Percentiles rank a stretch among this genome's conserved stretches.
phyloP scores from a whole-genome alignment of 805 yeast genomes.

The Priceomyces melissophilus region DNA sequence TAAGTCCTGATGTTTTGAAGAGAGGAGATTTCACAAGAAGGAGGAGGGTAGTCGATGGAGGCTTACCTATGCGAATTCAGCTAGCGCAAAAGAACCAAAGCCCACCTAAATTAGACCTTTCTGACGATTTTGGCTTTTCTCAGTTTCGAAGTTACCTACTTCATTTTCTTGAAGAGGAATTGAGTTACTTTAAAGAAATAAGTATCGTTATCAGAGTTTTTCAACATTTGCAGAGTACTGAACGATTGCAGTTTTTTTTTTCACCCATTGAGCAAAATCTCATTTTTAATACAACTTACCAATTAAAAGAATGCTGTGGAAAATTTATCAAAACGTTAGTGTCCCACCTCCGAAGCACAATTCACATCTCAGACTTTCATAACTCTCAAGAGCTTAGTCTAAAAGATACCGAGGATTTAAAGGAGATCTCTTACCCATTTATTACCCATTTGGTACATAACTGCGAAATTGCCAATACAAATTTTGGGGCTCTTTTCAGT shows the following conservation, averaged over 20 bases:
- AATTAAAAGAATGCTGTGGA: slow-evolving; percentile 30
- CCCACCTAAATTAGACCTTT: slow-evolving; percentile 25
- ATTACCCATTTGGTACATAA: slow-evolving; percentile 6
- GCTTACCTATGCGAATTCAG: no score
- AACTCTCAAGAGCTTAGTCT: background rate
- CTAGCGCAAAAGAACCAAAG: no score
- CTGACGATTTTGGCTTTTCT: slow-evolving; percentile 6
- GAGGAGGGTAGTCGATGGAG: no score
- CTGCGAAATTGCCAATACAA: slow-evolving; percentile 5
- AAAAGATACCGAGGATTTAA: slow-evolving; percentile 3
- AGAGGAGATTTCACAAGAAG: no score
- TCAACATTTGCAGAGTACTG: slow-evolving; percentile 25
- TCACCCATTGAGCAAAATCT: slow-evolving; percentile 30
- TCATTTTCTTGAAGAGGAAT: slow-evolving; percentile 31
- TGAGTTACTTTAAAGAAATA: slow-evolving; percentile 26
- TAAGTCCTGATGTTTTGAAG: no score
- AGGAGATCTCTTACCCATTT: background rate
- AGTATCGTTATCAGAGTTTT: slow-evolving; percentile 26
- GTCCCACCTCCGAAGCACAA: slow-evolving; percentile 4
- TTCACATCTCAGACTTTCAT: slow-evolving; percentile 1
- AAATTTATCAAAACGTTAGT: slow-evolving; percentile 8
- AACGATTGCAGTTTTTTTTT: slow-evolving; percentile 25
- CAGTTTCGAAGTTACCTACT: slow-evolving; percentile 10
- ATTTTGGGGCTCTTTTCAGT: slow-evolving; percentile 11
- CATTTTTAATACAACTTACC: slow-evolving; percentile 43